These are phyloP conservation scores for Trypanosoma grayi DNA, from an alignment of 208 protist genomes.

Conservation along the genomic window DNA sequence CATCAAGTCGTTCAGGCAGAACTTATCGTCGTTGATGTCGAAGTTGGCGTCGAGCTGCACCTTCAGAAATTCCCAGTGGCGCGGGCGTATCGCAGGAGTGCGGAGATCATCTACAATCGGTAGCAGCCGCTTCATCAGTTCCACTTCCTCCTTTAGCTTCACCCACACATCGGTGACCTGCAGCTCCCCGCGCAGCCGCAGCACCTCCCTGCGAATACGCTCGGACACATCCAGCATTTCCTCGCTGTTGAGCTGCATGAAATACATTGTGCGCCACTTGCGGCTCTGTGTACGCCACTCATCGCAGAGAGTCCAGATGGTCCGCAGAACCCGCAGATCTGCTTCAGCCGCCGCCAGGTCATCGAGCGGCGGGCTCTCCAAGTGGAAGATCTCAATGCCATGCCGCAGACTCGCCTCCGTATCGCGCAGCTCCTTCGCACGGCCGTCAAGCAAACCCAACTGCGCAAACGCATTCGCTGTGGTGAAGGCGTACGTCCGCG, in stretches of 20 bases:
- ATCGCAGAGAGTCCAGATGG: conserved; percentile 90
- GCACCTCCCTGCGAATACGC: conserved; percentile 76
- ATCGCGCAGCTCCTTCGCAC: conserved; percentile 63
- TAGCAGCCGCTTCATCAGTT: conserved; percentile 94
- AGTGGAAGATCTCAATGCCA: conserved; percentile 95
- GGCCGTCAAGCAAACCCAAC: conserved; percentile 73
- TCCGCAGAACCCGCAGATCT: conserved; percentile 84
- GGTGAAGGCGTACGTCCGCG: conserved; percentile 59
- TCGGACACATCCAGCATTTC: conserved; percentile 92
- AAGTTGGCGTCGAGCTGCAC: conserved; percentile 91
- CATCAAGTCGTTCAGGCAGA: conserved; percentile 94
- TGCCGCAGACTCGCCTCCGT: conserved; percentile 82
- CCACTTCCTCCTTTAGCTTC: conserved; percentile 92
- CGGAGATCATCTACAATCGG: conserved; percentile 96
- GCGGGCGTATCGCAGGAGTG: conserved; percentile 89
- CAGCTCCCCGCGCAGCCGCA: conserved; percentile 88
- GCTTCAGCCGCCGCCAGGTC: conserved; percentile 85
- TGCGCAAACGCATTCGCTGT: conserved; percentile 78
- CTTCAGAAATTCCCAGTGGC: conserved; percentile 94
- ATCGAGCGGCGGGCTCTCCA: conserved; percentile 91
- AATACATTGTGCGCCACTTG: conserved; percentile 89
- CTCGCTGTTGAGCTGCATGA: conserved; percentile 90
- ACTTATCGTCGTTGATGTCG: conserved; percentile 89
- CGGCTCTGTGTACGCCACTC: conserved; percentile 90
- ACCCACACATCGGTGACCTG: conserved; percentile 93